Evolutionary conservation across 2,329 filamentous ascomycete genomes (phyloP), one percentile per base, ranked within the genome.

Genomic region (Endoconidiophora polonica): DNA sequence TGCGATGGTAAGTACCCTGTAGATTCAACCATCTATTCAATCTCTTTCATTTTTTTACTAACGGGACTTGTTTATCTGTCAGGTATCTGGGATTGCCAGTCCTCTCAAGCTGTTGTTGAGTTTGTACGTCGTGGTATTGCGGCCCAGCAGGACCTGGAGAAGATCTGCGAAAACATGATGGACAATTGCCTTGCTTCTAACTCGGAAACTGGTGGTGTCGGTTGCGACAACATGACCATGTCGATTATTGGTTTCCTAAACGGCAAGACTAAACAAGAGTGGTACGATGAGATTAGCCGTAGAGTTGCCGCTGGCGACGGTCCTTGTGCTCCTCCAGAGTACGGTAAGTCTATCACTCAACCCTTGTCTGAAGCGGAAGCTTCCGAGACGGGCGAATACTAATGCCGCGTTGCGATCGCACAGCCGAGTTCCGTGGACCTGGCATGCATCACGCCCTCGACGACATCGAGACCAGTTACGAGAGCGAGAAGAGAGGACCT

Each of bases 211-310:
- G 91, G 91, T 50, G 91, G 91, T 56, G 90, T 98, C 55, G 91
- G 91, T 55, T 98, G 91, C 66, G 91, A 98, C 71, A 98, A 98
- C 73, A 98, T 98, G 91, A 98, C 91, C 58, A 96, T 98, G 83
- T 72, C 82, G 59, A 76, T 98, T 57, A 71, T 98, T 61, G 91
- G 83, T 57, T 79, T 98, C 63, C 76, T 98, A 58, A 79, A 85
- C 61, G 91, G 90, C 65, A 87, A 85, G 73, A 84, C 80, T 59
- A 93, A 94, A 76, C 88, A 95, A 62, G 83, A 95, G 69, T 98
- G 91, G 91, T 98, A 98, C 66, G 86, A 95, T 61, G 82, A 88
- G 70, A 83, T 98, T 65, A 86, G 83, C 60, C 86, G 83, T 70
- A 79, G 91, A 63, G 91, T 98, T 66, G 86, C 88, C 59, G 88